Percentiles rank a stretch among this genome's conserved stretches.
Evolutionary conservation across 352 stramenopile species (phyloP).

Genomic region (Phytophthora macrochlamydospora): DNA sequence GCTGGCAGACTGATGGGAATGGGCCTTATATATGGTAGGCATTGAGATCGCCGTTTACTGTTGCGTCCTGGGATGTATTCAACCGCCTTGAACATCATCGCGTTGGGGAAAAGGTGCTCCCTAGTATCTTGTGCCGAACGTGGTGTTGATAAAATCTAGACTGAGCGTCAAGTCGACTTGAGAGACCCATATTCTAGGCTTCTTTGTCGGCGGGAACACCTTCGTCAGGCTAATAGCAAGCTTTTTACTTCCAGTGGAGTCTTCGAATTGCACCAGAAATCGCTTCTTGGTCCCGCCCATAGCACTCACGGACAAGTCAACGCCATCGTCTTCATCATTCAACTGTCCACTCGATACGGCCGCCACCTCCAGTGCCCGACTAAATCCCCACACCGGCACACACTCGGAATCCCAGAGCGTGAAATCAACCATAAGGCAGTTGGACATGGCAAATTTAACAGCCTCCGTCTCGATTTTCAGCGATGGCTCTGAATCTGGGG

Average conservation of each 20-base stretch:
- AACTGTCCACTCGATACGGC: conserved; percentile 2
- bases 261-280: conserved; percentile 29
- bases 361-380: conserved; percentile 28
- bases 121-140: conserved; percentile 54
- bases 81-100: too few species aligned
- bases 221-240: conserved; percentile 23
- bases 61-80: too few species aligned
- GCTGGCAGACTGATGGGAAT: too few species aligned
- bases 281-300: conserved; percentile 9
- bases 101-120: too few species aligned
- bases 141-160: conserved; percentile 54
- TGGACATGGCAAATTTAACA: conserved; percentile 42
- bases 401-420: conserved; percentile 58
- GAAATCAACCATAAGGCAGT: conserved; percentile 58
- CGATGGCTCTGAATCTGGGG: conserved; percentile 20
- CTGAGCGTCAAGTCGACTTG: conserved; percentile 50
- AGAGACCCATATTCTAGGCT: conserved; percentile 16
- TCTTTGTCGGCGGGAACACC: conserved; percentile 26
- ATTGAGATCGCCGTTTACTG: too few species aligned
- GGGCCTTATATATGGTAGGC: too few species aligned
- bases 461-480: conserved; percentile 48
- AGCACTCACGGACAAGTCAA: conserved; percentile 28
- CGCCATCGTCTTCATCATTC: conserved; percentile 3
- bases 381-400: conserved; percentile 56
- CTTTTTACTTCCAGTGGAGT: conserved; percentile 35